phyloP scores from a whole-genome alignment of 2,329 filamentous ascomycete species.

The Cryphonectria nitschkei region DNA sequence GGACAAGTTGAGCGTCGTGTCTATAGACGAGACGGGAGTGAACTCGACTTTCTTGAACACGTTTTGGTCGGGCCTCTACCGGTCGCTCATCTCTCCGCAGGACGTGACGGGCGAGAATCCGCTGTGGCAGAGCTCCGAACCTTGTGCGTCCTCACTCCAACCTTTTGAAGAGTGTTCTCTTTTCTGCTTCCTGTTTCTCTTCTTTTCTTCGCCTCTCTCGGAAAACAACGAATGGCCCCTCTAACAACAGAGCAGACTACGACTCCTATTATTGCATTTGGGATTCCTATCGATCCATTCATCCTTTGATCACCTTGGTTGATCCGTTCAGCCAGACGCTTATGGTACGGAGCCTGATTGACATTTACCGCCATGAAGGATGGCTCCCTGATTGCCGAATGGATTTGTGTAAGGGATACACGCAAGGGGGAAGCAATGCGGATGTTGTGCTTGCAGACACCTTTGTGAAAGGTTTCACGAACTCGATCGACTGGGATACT shows the following conservation, averaged over 20 bases:
- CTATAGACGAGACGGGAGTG: slow-evolving; percentile 31
- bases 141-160: slow-evolving; percentile 41
- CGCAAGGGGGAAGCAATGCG: slow-evolving; percentile 70
- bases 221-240: neutral
- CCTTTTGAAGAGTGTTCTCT: neutral
- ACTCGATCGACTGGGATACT: slow-evolving; percentile 64
- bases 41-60: slow-evolving; percentile 21
- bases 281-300: slow-evolving; percentile 68
- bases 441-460: slow-evolving; percentile 68
- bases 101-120: slow-evolving; percentile 76
- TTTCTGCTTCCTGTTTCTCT: too few species aligned
- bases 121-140: slow-evolving; percentile 63
- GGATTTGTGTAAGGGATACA: slow-evolving; percentile 74
- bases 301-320: slow-evolving; percentile 68
- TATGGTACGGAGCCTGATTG: slow-evolving; percentile 71
- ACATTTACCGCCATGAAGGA: slow-evolving; percentile 70
- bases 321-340: slow-evolving; percentile 64
- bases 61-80: slow-evolving; percentile 62
- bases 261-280: slow-evolving; percentile 76
- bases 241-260: slow-evolving; percentile 48
- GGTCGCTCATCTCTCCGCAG: slow-evolving; percentile 71
- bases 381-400: slow-evolving; percentile 78
- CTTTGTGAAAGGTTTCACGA: slow-evolving; percentile 61
- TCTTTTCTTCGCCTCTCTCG: too few species aligned
- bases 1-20: slow-evolving; percentile 63